phyloP scores from a whole-genome alignment of 352 stramenopile genomes.

The Globisporangium radiosum region DNA sequence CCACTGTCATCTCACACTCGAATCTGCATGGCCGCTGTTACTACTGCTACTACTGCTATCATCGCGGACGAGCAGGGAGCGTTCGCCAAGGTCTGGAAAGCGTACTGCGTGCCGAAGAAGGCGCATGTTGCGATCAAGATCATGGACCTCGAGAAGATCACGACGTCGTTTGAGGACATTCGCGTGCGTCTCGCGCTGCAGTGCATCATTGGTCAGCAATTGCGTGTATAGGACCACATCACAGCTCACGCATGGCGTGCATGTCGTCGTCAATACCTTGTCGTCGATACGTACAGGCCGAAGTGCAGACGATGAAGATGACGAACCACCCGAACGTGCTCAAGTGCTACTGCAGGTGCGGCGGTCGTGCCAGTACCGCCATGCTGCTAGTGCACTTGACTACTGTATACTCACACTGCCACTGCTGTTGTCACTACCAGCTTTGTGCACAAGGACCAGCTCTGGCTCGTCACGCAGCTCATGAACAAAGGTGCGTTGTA shows the following conservation, averaged over 20 bases:
- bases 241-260: too few species aligned
- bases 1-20: not conserved
- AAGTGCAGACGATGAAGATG: conserved; percentile 99
- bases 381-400: not conserved
- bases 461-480: conserved; percentile 98
- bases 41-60: not conserved
- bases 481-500: conserved; percentile 92
- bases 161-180: conserved; percentile 91
- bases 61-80: conserved; percentile 70
- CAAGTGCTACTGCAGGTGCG: conserved; percentile 91
- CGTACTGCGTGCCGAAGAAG: conserved; percentile 86
- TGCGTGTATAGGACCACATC: too few species aligned
- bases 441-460: conserved; percentile 96
- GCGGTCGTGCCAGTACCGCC: not conserved
- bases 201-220: not conserved
- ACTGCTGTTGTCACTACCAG: conserved; percentile 16
- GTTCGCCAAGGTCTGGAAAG: conserved; percentile 98
- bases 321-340: conserved; percentile 98
- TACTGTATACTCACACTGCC: not conserved
- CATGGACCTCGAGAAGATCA: conserved; percentile 99
- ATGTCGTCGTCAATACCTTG: too few species aligned
- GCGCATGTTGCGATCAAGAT: conserved; percentile 96
- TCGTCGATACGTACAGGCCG: conserved; percentile 34
- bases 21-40: not conserved
- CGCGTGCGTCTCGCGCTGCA: conserved; percentile 30